These are phyloP conservation scores for Helotiales sp. DNA, from an alignment of 2,329 filamentous ascomycete species.

Conservation along the genomic window DNA sequence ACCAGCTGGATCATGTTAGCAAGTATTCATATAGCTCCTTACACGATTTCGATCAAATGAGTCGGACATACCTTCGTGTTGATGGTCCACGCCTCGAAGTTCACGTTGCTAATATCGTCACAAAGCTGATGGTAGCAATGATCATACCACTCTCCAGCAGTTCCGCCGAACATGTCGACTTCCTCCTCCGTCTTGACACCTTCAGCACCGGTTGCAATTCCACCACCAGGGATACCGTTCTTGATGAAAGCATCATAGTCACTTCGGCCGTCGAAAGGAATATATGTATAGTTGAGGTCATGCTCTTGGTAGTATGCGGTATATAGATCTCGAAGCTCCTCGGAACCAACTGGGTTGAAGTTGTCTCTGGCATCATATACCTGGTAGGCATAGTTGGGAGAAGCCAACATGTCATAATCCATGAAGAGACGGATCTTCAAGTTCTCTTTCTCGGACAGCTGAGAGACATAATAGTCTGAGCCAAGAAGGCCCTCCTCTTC, in stretches of 20 bases:
- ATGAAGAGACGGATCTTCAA: conserved; percentile 63
- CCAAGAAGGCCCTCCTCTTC: conserved; percentile 67
- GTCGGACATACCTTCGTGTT: conserved; percentile 54
- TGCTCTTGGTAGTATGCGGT: conserved; percentile 63
- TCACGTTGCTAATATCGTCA: conserved; percentile 58
- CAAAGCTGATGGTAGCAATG: conserved; percentile 63
- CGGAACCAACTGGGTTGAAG: conserved; percentile 68
- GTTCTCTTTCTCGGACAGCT: conserved; percentile 58
- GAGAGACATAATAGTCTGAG: conserved; percentile 61
- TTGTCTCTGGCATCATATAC: conserved; percentile 73
- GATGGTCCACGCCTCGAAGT: conserved; percentile 59
- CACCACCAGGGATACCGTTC: conserved; percentile 70
- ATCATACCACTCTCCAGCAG: conserved; percentile 60
- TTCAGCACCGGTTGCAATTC: conserved; percentile 77
- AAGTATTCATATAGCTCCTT: neutral
- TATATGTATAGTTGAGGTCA: conserved; percentile 66
- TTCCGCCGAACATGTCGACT: conserved; percentile 67
- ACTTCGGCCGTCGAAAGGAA: conserved; percentile 75
- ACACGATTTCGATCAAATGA: conserved; percentile 24
- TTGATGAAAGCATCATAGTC: conserved; percentile 80
- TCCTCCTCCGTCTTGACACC: conserved; percentile 71
- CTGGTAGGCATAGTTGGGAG: conserved; percentile 65
- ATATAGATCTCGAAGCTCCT: conserved; percentile 68
- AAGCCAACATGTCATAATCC: conserved; percentile 72
- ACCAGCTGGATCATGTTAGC: conserved; percentile 50